A percentile compares a stretch with the other conserved stretches of the same genome.
Conservation (phyloP, 257 asterid species). For the Salvia miltiorrhiza region DNA sequence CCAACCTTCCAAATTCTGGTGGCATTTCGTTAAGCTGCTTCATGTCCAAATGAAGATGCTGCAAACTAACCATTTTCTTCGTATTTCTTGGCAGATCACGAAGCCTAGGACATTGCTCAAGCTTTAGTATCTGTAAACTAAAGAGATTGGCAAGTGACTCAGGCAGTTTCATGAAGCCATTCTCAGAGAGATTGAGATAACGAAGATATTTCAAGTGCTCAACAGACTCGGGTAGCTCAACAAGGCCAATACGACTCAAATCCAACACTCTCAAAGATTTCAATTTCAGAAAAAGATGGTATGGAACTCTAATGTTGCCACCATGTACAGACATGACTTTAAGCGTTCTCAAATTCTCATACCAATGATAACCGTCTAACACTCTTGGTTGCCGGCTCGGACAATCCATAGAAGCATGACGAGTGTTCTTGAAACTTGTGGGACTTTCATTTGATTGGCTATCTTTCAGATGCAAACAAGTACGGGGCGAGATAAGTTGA, state of each 20-base stretch:
- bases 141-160: slow-evolving; percentile 30
- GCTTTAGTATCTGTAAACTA: slow-evolving; percentile 29
- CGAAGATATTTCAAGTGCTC: slow-evolving; percentile 40
- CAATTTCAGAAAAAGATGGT: slow-evolving; percentile 28
- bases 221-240: slow-evolving; percentile 28
- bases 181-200: slow-evolving; percentile 40
- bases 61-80: slow-evolving; percentile 31
- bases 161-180: slow-evolving; percentile 27
- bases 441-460: not conserved
- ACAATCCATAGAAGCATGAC: slow-evolving; percentile 27
- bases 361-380: slow-evolving; percentile 19
- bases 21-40: slow-evolving; percentile 26
- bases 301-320: slow-evolving; percentile 15
- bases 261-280: slow-evolving; percentile 35
- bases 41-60: slow-evolving; percentile 25
- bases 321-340: slow-evolving; percentile 1
- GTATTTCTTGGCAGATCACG: slow-evolving; percentile 21
- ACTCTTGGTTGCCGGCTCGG: not conserved
- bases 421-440: slow-evolving; percentile 8
- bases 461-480: slow-evolving; percentile 14
- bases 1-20: slow-evolving; percentile 28
- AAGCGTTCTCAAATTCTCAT: slow-evolving; percentile 33
- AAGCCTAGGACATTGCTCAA: slow-evolving; percentile 23
- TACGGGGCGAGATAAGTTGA: slow-evolving; percentile 22
- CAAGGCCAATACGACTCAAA: slow-evolving; percentile 33